Evolutionary conservation across 352 stramenopile species (phyloP).

Genomic region (Phytophthora hybrid): DNA sequence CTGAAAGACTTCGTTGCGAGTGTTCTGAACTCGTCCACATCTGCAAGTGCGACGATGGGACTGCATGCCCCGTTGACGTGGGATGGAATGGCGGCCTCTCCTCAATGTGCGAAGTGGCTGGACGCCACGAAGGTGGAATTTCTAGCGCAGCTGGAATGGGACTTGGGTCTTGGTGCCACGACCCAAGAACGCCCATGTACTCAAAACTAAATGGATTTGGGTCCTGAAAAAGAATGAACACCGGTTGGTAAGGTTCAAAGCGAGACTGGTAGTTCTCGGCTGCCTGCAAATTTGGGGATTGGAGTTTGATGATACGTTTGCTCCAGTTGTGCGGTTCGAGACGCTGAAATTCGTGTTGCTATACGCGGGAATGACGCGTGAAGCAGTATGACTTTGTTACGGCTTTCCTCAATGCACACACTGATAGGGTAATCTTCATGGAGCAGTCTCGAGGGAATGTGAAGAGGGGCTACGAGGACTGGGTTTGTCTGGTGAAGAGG

Average conservation of each 20-base stretch:
- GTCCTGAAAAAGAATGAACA: conserved; percentile 17
- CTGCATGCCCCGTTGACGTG: conserved; percentile 5
- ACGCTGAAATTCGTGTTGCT: background rate
- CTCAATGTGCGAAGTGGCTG: conserved; percentile 6
- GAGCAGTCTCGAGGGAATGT: too few relatives aligned
- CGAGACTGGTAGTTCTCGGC: conserved; percentile 7
- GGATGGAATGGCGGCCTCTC: conserved; percentile 14
- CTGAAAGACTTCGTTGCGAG: background rate
- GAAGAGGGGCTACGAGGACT: too few relatives aligned
- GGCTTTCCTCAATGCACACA: too few relatives aligned
- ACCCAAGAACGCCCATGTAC: conserved; percentile 4
- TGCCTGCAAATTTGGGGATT: conserved; percentile 16
- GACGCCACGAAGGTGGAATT: conserved; percentile 17
- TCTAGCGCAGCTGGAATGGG: conserved; percentile 7
- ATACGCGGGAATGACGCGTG: background rate
- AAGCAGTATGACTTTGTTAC: conserved; percentile 27
- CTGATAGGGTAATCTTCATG: too few relatives aligned
- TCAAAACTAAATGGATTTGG: conserved; percentile 22
- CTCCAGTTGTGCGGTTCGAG: conserved; percentile 1
- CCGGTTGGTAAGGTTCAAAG: conserved; percentile 6
- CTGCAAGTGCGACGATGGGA: background rate
- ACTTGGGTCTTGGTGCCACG: conserved; percentile 7
- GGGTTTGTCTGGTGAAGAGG: too few relatives aligned
- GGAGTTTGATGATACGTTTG: conserved; percentile 1
- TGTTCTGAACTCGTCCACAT: background rate